These are phyloP conservation scores for Cryphonectria parasitica DNA, from an alignment of 2,329 filamentous ascomycete genomes.

Conservation along the genomic window DNA sequence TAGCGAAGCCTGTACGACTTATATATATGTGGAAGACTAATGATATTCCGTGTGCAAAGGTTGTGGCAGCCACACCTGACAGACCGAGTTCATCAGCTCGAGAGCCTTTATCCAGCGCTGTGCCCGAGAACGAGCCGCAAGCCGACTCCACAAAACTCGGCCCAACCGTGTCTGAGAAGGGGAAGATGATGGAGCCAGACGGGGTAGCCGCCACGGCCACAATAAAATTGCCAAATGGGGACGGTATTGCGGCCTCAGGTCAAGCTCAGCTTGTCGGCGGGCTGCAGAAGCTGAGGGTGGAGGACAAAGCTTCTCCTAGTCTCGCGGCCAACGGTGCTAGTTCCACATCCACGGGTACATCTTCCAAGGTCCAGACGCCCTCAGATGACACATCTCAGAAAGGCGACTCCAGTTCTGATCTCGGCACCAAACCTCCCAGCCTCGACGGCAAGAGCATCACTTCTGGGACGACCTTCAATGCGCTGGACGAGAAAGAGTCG, in stretches of 20 bases:
- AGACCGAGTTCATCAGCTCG: slow-evolving; percentile 40
- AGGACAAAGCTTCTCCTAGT: slow-evolving; percentile 40
- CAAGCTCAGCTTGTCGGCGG: slow-evolving; percentile 36
- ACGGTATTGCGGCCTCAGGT: neutral
- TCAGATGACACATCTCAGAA: slow-evolving; percentile 61
- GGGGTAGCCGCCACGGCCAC: neutral
- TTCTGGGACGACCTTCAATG: slow-evolving; percentile 85
- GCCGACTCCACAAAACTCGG: slow-evolving; percentile 10
- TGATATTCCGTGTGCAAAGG: slow-evolving; percentile 26
- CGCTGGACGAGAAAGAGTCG: slow-evolving; percentile 96
- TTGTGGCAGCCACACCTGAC: slow-evolving; percentile 38
- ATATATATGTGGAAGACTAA: slow-evolving; percentile 4
- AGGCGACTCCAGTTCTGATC: slow-evolving; percentile 66
- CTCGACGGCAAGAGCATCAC: slow-evolving; percentile 93
- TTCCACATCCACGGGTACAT: slow-evolving; percentile 43
- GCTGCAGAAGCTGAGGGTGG: slow-evolving; percentile 39
- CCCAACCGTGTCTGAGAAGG: neutral
- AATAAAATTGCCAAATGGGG: slow-evolving; percentile 14
- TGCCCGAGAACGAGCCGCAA: slow-evolving; percentile 2
- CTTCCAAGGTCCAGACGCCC: slow-evolving; percentile 45
- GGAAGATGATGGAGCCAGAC: neutral
- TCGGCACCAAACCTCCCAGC: slow-evolving; percentile 82
- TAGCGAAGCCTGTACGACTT: neutral
- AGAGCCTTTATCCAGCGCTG: slow-evolving; percentile 12
- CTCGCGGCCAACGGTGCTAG: slow-evolving; percentile 56